These are phyloP conservation scores for Nakazawaea anatomiae DNA, from an alignment of 805 yeast species.

Conservation along the genomic window DNA sequence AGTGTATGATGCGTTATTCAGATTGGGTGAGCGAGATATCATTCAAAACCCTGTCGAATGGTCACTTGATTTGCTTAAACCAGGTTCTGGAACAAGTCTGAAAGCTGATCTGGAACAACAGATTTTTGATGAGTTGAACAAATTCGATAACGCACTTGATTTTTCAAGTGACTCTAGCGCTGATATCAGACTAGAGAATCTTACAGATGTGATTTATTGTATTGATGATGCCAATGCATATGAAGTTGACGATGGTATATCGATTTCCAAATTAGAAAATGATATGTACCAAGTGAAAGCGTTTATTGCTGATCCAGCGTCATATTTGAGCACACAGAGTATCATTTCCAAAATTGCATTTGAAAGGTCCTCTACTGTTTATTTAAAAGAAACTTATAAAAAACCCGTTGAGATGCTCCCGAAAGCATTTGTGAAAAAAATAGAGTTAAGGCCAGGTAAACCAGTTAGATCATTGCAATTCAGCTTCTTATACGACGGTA, in stretches of 20 bases:
- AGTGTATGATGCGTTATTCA: slow-evolving; percentile 44
- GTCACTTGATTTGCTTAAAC: slow-evolving; percentile 40
- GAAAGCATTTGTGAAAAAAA: slow-evolving; percentile 36
- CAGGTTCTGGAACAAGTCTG: slow-evolving; percentile 34
- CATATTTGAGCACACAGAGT: slow-evolving; percentile 40
- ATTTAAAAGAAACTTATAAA: slow-evolving; percentile 50
- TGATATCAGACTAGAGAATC: slow-evolving; percentile 32
- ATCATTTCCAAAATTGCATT: slow-evolving; percentile 50
- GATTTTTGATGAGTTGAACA: slow-evolving; percentile 28
- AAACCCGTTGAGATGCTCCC: slow-evolving; percentile 70
- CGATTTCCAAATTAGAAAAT: slow-evolving; percentile 33
- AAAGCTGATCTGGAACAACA: slow-evolving; percentile 38
- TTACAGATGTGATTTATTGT: slow-evolving; percentile 59
- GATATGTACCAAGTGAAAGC: slow-evolving; percentile 44
- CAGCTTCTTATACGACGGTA: slow-evolving; percentile 24
- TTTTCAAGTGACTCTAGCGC: not conserved
- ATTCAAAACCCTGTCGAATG: slow-evolving; percentile 46
- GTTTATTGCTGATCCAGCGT: slow-evolving; percentile 86
- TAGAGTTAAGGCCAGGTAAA: slow-evolving; percentile 41
- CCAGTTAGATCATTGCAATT: slow-evolving; percentile 43
- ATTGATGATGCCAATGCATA: slow-evolving; percentile 77
- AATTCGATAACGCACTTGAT: not conserved
- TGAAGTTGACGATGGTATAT: slow-evolving; percentile 92
- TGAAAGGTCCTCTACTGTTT: slow-evolving; percentile 58
- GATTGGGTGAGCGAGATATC: slow-evolving; percentile 21